phyloP scores from a whole-genome alignment of 2,329 filamentous ascomycete species.

The Stylonectria norvegica region DNA sequence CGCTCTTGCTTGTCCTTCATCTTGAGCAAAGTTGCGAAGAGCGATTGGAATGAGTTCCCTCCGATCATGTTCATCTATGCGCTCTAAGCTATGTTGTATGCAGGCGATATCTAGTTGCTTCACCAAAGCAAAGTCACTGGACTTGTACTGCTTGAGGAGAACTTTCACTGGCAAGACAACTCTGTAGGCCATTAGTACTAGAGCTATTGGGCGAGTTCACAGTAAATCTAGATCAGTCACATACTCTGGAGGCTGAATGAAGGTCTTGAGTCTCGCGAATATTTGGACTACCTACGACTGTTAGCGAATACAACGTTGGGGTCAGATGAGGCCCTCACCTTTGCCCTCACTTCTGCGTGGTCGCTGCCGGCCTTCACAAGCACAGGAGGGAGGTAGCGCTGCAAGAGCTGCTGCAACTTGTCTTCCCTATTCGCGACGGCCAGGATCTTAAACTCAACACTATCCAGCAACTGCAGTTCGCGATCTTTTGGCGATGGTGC shows the following conservation, averaged over 20 bases:
- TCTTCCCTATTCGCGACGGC: slow-evolving; percentile 77
- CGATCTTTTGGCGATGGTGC: slow-evolving; percentile 53
- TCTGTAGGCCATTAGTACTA: slow-evolving; percentile 30
- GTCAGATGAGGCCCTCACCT: slow-evolving; percentile 43
- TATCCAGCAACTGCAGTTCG: slow-evolving; percentile 79
- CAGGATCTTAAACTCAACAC: slow-evolving; percentile 77
- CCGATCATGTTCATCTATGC: slow-evolving; percentile 56
- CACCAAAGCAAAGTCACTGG: slow-evolving; percentile 68
- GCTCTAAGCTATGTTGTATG: slow-evolving; percentile 72
- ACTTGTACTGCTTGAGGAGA: slow-evolving; percentile 84
- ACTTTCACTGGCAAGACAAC: slow-evolving; percentile 81
- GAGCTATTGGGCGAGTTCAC: background rate
- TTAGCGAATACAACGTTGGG: slow-evolving; percentile 1
- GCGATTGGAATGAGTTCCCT: slow-evolving; percentile 65
- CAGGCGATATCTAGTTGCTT: slow-evolving; percentile 87
- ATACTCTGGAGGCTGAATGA: slow-evolving; percentile 51
- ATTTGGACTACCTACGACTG: slow-evolving; percentile 46
- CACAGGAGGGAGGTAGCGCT: slow-evolving; percentile 75
- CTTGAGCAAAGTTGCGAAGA: slow-evolving; percentile 30
- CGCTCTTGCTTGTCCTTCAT: slow-evolving; percentile 29
- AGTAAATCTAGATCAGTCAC: slow-evolving; percentile 10
- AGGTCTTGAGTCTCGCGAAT: slow-evolving; percentile 51
- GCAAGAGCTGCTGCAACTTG: slow-evolving; percentile 75
- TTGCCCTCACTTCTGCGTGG: slow-evolving; percentile 73
- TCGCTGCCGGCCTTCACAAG: slow-evolving; percentile 84